Conservation (phyloP, 1,284 basidiomycete species). For the Amylostereum areolatum region DNA sequence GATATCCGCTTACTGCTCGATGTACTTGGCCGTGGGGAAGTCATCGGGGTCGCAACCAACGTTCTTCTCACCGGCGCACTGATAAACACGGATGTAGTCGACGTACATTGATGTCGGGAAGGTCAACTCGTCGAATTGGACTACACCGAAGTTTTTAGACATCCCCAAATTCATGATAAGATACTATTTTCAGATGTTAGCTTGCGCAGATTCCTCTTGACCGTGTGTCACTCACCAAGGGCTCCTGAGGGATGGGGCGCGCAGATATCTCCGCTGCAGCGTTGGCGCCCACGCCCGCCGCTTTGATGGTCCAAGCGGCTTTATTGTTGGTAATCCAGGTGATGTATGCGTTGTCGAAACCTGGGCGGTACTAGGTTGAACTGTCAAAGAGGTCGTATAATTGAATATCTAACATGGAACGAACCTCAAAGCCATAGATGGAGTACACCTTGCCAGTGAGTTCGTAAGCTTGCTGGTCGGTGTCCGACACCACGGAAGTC, state of each 20-base stretch:
- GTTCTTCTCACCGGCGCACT: constrained; percentile 59
- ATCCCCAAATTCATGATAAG: constrained; percentile 81
- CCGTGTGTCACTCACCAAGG: constrained; percentile 51
- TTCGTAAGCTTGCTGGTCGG: constrained; percentile 9
- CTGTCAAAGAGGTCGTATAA: background rate
- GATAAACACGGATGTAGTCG: constrained; percentile 85
- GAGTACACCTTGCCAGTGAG: constrained; percentile 38
- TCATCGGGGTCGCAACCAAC: constrained; percentile 79
- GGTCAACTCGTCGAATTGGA: constrained; percentile 58
- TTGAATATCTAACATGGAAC: constrained; percentile 30
- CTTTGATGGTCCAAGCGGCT: constrained; percentile 72
- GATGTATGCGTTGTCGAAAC: constrained; percentile 45
- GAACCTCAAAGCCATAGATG: constrained; percentile 61
- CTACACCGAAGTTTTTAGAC: constrained; percentile 68
- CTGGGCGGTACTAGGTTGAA: background rate
- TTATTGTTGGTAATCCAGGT: constrained; percentile 68
- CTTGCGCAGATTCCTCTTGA: background rate
- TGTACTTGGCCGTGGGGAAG: constrained; percentile 75
- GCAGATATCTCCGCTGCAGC: constrained; percentile 58
- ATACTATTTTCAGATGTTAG: constrained; percentile 37
- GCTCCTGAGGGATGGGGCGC: constrained; percentile 78
- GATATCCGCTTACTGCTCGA: constrained; percentile 47
- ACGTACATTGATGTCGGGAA: constrained; percentile 73
- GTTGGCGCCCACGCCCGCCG: constrained; percentile 70
- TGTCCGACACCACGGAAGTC: constrained; percentile 10